Conservation (phyloP, 768 basidiomycete genomes). For the Phlebiopsis gigantea region DNA sequence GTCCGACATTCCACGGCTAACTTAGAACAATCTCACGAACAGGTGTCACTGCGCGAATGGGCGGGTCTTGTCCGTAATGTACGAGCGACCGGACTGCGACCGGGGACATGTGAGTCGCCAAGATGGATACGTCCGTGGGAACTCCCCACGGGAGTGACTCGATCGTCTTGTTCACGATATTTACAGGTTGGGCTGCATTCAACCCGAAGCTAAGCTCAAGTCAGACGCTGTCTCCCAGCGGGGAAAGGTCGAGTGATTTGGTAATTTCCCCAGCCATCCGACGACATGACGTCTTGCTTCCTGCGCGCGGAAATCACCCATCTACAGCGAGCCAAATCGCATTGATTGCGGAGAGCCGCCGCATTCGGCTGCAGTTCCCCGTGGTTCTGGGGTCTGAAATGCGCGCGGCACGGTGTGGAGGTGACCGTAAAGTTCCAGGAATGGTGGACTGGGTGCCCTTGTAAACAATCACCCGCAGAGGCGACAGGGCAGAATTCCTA, state of each 20-base stretch:
- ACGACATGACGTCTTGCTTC: neutral
- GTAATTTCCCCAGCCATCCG: neutral
- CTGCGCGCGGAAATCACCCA: neutral
- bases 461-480: neutral
- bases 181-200: too few relatives aligned
- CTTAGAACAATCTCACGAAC: too few relatives aligned
- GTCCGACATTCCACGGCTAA: neutral
- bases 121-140: too few relatives aligned
- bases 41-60: too few relatives aligned
- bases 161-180: too few relatives aligned
- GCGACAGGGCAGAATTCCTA: neutral
- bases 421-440: neutral
- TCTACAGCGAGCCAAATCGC: neutral
- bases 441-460: neutral
- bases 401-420: constrained; percentile 1
- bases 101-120: too few relatives aligned
- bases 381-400: neutral
- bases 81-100: too few relatives aligned
- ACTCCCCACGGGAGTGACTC: too few relatives aligned
- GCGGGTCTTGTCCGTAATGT: too few relatives aligned
- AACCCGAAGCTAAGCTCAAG: too few relatives aligned
- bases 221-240: neutral
- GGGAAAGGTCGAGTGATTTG: neutral
- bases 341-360: neutral
- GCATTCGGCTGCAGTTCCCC: neutral